Percentiles rank a stretch among this genome's conserved stretches.
Evolutionary conservation across 495 filamentous ascomycete genomes (phyloP).

Genomic region (Talaromyces wortmannii): DNA sequence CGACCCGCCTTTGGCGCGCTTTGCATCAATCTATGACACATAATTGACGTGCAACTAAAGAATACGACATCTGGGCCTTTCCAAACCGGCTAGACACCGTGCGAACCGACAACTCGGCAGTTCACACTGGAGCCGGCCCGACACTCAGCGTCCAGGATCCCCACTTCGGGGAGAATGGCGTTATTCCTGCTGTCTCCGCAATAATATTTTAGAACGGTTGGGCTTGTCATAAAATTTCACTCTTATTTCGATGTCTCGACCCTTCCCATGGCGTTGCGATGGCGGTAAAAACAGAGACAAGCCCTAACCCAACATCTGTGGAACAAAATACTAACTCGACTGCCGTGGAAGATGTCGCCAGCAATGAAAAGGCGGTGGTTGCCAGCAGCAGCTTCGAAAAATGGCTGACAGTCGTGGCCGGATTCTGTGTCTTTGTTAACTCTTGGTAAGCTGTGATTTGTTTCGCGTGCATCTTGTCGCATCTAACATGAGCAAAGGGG

Average conservation of each 20-base stretch:
- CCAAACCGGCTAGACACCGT: too few species aligned
- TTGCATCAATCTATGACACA: too few species aligned
- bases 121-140: too few species aligned
- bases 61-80: too few species aligned
- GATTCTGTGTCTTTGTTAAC: slow-evolving; percentile 24
- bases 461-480: not conserved
- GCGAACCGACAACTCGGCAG: too few species aligned
- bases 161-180: not conserved
- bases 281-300: not conserved
- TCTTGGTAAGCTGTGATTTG: slow-evolving; percentile 12
- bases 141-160: not conserved
- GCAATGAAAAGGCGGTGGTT: not conserved
- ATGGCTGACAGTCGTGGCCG: slow-evolving; percentile 20
- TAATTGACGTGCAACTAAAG: too few species aligned
- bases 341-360: not conserved
- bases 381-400: slow-evolving; percentile 17
- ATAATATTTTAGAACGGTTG: not conserved
- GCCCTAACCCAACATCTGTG: not conserved
- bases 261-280: not conserved
- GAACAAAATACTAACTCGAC: not conserved
- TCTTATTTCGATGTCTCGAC: not conserved
- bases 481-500: slow-evolving; percentile 29
- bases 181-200: not conserved
- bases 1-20: too few species aligned
- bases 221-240: not conserved